Evolutionary conservation across 495 filamentous ascomycete genomes (phyloP).

Genomic region (Oidiodendron maius): DNA sequence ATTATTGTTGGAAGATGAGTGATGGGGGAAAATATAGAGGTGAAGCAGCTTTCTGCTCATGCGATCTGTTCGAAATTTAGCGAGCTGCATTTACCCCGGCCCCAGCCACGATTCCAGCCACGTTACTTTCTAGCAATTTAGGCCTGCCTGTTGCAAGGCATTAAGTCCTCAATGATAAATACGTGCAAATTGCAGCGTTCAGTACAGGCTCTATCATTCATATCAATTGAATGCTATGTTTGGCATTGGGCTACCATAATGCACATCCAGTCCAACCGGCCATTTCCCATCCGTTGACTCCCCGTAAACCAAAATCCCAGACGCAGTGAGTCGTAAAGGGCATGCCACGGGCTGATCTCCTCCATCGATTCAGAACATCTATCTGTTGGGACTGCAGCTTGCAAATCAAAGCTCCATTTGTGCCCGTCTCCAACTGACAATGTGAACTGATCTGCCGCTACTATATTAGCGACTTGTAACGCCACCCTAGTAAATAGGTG

Average conservation of each 20-base stretch:
- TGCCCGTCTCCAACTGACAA: no score
- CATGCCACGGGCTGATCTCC: slow-evolving; percentile 11
- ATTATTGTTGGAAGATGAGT: slow-evolving; percentile 9
- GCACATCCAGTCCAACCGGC: not conserved
- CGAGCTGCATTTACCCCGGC: no score
- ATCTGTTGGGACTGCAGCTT: not conserved
- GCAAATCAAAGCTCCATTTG: not conserved
- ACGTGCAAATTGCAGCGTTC: no score
- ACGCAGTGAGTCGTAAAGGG: not conserved
- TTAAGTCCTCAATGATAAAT: no score
- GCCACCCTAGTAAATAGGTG: no score
- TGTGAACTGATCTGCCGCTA: no score
- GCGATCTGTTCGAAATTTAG: slow-evolving; percentile 1
- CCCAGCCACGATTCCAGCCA: no score
- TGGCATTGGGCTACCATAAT: not conserved
- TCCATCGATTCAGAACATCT: not conserved
- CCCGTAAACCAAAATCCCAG: slow-evolving; percentile 6
- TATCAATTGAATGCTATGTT: not conserved
- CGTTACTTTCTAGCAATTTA: no score
- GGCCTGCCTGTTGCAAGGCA: no score
- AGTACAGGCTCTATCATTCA: not conserved
- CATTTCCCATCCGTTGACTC: not conserved
- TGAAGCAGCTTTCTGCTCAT: not conserved
- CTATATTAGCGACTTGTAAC: no score
- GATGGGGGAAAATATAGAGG: not conserved